Percentiles rank a stretch among this genome's conserved stretches.
These are phyloP conservation scores for Coleophoma crateriformis DNA, from an alignment of 2,329 filamentous ascomycete species.

Conservation along the genomic window DNA sequence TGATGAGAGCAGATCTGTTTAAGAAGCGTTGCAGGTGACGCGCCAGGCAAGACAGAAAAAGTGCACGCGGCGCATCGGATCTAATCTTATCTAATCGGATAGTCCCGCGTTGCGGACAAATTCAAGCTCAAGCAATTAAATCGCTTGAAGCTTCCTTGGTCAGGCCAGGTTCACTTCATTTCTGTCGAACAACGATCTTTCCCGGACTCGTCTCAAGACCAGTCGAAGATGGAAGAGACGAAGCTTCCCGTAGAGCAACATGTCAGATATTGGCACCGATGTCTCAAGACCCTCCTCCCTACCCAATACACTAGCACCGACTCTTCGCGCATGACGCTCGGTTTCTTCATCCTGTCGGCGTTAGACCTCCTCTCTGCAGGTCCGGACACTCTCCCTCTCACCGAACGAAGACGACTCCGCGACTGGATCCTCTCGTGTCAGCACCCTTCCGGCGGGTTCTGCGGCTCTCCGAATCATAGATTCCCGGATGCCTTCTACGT, in stretches of 20 bases:
- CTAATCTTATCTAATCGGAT: no score
- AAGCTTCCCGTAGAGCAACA: constrained; percentile 60
- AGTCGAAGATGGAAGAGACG: constrained; percentile 19
- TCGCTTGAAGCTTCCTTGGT: no score
- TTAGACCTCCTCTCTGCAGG: constrained; percentile 70
- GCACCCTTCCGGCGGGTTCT: constrained; percentile 81
- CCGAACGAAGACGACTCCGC: constrained; percentile 40
- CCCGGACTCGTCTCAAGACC: background rate
- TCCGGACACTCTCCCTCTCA: constrained; percentile 48
- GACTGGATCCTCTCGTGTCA: constrained; percentile 85
- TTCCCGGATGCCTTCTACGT: constrained; percentile 27
- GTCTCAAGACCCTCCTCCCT: constrained; percentile 75
- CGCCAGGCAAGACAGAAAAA: no score
- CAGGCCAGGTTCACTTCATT: no score
- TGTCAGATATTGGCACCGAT: constrained; percentile 88
- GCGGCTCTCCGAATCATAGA: constrained; percentile 70
- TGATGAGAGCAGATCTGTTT: no score
- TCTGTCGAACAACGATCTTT: no score
- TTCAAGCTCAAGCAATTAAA: no score
- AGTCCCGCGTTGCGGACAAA: no score
- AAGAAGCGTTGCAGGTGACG: no score
- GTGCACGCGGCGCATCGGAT: no score
- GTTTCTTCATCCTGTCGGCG: constrained; percentile 82
- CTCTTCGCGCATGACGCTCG: constrained; percentile 83
- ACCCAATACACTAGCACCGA: constrained; percentile 82